These are phyloP conservation scores for Colletotrichum camelliae DNA, from an alignment of 2,329 filamentous ascomycete species.

Conservation along the genomic window DNA sequence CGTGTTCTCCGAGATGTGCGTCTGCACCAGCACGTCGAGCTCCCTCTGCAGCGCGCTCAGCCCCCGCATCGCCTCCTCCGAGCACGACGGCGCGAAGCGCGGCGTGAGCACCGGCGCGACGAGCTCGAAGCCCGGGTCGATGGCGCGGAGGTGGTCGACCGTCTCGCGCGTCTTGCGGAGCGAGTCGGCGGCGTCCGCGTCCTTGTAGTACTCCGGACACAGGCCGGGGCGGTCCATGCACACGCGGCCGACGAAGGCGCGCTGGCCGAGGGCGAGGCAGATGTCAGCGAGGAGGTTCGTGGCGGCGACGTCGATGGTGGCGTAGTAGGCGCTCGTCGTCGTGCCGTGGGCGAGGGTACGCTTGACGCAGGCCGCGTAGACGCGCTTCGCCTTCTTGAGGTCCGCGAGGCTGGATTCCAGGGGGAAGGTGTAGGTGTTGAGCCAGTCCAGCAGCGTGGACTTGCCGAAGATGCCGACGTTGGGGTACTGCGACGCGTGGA, in stretches of 20 bases:
- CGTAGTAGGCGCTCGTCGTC: slow-evolving; percentile 93
- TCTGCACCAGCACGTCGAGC: slow-evolving; percentile 76
- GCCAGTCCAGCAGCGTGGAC: slow-evolving; percentile 90
- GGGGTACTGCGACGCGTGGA: slow-evolving; percentile 94
- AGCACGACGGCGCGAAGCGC: slow-evolving; percentile 70
- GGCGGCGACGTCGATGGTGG: slow-evolving; percentile 82
- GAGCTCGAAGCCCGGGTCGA: slow-evolving; percentile 70
- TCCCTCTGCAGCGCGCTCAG: slow-evolving; percentile 70
- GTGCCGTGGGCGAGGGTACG: slow-evolving; percentile 89
- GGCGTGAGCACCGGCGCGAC: slow-evolving; percentile 83
- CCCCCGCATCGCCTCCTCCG: slow-evolving; percentile 59
- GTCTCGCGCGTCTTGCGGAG: slow-evolving; percentile 61
- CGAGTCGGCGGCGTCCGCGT: slow-evolving; percentile 66
- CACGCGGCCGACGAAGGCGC: slow-evolving; percentile 90
- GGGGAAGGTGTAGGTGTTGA: slow-evolving; percentile 94
- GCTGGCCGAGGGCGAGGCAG: slow-evolving; percentile 80
- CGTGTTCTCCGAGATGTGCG: slow-evolving; percentile 86
- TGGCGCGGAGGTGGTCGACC: slow-evolving; percentile 67
- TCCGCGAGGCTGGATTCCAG: slow-evolving; percentile 79
- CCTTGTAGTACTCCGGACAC: slow-evolving; percentile 80
- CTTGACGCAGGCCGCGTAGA: slow-evolving; percentile 80
- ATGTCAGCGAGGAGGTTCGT: slow-evolving; percentile 92
- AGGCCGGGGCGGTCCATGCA: slow-evolving; percentile 81
- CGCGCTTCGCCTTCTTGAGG: slow-evolving; percentile 64
- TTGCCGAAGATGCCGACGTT: slow-evolving; percentile 95